A percentile compares a stretch with the other conserved stretches of the same genome.
Conservation (phyloP, 441 rosid species). For the Lepidium campestre region DNA sequence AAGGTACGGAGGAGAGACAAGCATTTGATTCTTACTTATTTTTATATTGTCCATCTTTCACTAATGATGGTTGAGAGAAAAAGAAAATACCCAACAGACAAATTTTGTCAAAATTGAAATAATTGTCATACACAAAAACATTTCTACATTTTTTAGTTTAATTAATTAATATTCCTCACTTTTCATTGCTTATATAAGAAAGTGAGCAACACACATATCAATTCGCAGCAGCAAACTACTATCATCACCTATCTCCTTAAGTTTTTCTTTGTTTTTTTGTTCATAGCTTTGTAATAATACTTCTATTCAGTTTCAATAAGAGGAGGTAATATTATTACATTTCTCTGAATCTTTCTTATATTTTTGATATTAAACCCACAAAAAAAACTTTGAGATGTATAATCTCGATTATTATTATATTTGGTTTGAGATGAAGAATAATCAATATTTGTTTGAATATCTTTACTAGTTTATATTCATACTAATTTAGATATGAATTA, state of each 20-base stretch:
- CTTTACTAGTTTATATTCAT: not conserved
- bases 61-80: constrained; percentile 30
- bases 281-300: constrained; percentile 20
- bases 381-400: not conserved
- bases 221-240: constrained; percentile 27
- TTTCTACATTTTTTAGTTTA: not conserved
- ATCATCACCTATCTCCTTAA: constrained; percentile 28
- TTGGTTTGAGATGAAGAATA: not conserved
- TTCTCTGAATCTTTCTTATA: not conserved
- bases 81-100: constrained; percentile 13
- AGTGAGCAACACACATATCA: constrained; percentile 5
- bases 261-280: constrained; percentile 21
- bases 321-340: constrained; percentile 27
- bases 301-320: constrained; percentile 18
- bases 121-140: constrained; percentile 1
- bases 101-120: constrained; percentile 23
- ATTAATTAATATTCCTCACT: not conserved
- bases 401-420: not conserved
- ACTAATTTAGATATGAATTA: not conserved
- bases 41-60: constrained; percentile 14
- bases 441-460: not conserved
- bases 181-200: constrained; percentile 23
- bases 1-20: constrained; percentile 32
- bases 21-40: constrained; percentile 25
- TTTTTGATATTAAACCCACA: not conserved